Base-by-base conservation (phyloP, 2,329 filamentous ascomycete species). In the Alternaria rosae region DNA sequence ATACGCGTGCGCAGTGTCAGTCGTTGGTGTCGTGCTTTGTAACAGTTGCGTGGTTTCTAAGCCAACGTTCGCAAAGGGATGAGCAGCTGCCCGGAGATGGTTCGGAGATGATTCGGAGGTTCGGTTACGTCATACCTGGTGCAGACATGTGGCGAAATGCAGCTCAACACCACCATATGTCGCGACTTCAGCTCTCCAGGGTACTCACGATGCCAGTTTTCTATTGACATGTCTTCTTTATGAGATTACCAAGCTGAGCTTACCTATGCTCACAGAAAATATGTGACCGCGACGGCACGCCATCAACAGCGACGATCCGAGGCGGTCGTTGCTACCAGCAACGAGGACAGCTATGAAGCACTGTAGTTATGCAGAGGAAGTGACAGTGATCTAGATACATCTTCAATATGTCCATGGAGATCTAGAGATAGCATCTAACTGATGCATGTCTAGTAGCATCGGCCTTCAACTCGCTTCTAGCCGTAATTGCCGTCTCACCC, bases 1-100 rank as follows among this genome's bases (percentile, higher is more conserved):
- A 30, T 20, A 47, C 50, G 26, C 12, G 25, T 15, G 21, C 52
- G 20, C 17, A 35, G n/a, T 45, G n/a, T 0, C 3, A 48, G 30
- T 28, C 6, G 20, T 57, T 52, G 11, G 26, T 4, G 45, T 15
- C 20, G 28, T 59, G 54, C 32, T 67, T 65, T 59, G 59, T 61
- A 60, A 65, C 35, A 26, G 4, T 35, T 30, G 43, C n/a, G 23
- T 38, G 45, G 20, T 56, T 57, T 32, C 30, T 23, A 17, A 43
- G 17, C 25, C 23, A 35, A 42, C 13, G 15, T 35, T 20, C 30
- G 9, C n/a, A 20, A 25, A 26, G 42, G 52, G n/a, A 25, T 25
- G 30, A 8, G 38, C 35, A 17, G 20, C 35, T 38, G 38, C 26
- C 30, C 43, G 44, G 61, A 52, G 44, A 61, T 54, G 17, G 15